phyloP scores from a whole-genome alignment of 768 basidiomycete species.

The Lactarius indigo region DNA sequence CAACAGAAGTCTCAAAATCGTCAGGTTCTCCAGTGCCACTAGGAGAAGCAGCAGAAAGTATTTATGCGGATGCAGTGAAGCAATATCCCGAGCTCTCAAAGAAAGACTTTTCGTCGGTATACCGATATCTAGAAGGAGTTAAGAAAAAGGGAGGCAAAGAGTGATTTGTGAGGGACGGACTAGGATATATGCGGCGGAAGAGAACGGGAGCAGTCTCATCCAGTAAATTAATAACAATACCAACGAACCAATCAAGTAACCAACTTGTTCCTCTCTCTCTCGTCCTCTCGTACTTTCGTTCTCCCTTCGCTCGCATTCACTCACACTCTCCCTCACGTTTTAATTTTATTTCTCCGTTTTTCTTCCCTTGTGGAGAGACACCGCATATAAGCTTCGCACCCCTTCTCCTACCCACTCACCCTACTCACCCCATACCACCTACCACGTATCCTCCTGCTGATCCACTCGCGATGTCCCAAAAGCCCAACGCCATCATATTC shows the following conservation, averaged over 20 bases:
- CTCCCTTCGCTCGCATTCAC: conserved; percentile 18
- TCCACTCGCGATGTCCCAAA: conserved; percentile 38
- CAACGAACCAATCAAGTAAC: conserved; percentile 27
- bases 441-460: conserved; percentile 15
- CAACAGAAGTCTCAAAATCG: conserved; percentile 55
- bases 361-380: not conserved
- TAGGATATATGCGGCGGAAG: not conserved
- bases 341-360: not conserved
- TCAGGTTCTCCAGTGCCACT: conserved; percentile 56
- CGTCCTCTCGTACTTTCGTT: not conserved
- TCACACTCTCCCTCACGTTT: not conserved
- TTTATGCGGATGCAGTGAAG: conserved; percentile 58
- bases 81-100: conserved; percentile 55
- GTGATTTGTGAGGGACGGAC: not conserved
- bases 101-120: conserved; percentile 83
- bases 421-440: conserved; percentile 30
- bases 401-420: conserved; percentile 29
- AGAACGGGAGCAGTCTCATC: too few relatives aligned
- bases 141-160: conserved; percentile 22
- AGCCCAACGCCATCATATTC: conserved; percentile 71
- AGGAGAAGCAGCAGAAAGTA: conserved; percentile 55
- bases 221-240: not conserved
- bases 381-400: conserved; percentile 21
- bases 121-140: conserved; percentile 50
- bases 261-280: not conserved